Percentiles rank a stretch among this genome's conserved stretches.
Conservation (phyloP, 2,329 filamentous ascomycete species). For the Venturia oleaginea region DNA sequence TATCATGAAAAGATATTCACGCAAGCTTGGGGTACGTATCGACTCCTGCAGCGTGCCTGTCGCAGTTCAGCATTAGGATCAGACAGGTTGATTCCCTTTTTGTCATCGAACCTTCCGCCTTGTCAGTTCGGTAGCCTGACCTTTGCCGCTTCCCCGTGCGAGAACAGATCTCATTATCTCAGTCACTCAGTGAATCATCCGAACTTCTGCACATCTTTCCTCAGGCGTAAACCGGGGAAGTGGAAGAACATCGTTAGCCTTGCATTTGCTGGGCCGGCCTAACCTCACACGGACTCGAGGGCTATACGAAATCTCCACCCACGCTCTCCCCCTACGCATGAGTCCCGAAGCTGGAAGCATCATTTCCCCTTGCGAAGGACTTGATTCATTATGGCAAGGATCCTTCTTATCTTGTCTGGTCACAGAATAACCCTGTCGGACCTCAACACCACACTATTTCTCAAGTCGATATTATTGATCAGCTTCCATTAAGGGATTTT, state of each 20-base stretch:
- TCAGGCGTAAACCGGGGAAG: background rate
- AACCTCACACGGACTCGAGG: background rate
- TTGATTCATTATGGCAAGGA: background rate
- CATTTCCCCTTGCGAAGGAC: background rate
- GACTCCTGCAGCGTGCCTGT: no score
- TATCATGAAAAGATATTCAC: no score
- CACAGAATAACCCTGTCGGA: background rate
- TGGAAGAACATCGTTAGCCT: background rate
- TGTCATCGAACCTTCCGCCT: background rate
- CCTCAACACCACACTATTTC: background rate
- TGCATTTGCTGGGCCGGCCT: background rate
- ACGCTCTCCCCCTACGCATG: background rate
- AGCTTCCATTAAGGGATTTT: background rate
- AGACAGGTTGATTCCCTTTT: no score
- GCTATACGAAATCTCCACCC: background rate
- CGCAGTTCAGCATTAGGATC: no score
- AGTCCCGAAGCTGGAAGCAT: background rate
- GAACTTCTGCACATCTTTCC: background rate
- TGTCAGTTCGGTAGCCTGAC: background rate
- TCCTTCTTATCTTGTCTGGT: background rate
- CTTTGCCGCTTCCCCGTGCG: background rate
- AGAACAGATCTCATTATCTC: background rate
- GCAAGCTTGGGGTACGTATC: no score
- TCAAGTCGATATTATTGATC: background rate
- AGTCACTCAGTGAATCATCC: background rate